A percentile compares a stretch with the other conserved stretches of the same genome.
Conservation (phyloP, 371 early-diverging fungal genomes). For the Mycotypha africana region DNA sequence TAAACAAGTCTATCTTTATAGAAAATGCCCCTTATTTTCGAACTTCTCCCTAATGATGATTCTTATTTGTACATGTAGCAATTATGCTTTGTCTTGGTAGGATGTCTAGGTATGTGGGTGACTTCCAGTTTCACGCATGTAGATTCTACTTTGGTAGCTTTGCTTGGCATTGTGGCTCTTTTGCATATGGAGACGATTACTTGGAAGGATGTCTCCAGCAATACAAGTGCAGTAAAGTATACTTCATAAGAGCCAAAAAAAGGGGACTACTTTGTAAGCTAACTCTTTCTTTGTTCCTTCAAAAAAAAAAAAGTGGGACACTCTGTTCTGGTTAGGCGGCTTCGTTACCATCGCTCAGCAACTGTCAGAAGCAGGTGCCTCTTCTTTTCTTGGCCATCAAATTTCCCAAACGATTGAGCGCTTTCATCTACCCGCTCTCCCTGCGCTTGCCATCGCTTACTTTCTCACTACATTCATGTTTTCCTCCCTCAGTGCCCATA, state of each 20-base stretch:
- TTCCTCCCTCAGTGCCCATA: constrained; percentile 61
- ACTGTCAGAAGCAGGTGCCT: constrained; percentile 60
- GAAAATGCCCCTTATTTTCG: too few species aligned
- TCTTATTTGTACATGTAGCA: too few species aligned
- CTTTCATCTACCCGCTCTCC: constrained; percentile 31
- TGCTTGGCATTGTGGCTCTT: constrained; percentile 53
- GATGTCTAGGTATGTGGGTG: constrained; percentile 67
- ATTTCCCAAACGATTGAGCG: constrained; percentile 40
- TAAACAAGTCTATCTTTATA: too few species aligned
- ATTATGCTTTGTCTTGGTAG: constrained; percentile 48
- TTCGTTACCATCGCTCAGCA: constrained; percentile 77
- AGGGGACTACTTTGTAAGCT: too few species aligned
- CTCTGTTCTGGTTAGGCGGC: constrained; percentile 75
- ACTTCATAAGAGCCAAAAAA: too few species aligned
- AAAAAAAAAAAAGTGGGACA: constrained; percentile 81
- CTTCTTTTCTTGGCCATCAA: constrained; percentile 57
- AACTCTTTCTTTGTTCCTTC: too few species aligned
- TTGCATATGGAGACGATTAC: constrained; percentile 52
- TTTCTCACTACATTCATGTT: constrained; percentile 71
- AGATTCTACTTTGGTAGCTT: constrained; percentile 67
- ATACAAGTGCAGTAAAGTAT: constrained; percentile 58
- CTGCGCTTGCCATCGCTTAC: constrained; percentile 53
- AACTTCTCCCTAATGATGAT: too few species aligned
- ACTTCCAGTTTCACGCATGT: constrained; percentile 53
- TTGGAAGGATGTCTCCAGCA: constrained; percentile 69